These are phyloP conservation scores for Tuber indicum DNA, from an alignment of 495 filamentous ascomycete species.

Conservation along the genomic window DNA sequence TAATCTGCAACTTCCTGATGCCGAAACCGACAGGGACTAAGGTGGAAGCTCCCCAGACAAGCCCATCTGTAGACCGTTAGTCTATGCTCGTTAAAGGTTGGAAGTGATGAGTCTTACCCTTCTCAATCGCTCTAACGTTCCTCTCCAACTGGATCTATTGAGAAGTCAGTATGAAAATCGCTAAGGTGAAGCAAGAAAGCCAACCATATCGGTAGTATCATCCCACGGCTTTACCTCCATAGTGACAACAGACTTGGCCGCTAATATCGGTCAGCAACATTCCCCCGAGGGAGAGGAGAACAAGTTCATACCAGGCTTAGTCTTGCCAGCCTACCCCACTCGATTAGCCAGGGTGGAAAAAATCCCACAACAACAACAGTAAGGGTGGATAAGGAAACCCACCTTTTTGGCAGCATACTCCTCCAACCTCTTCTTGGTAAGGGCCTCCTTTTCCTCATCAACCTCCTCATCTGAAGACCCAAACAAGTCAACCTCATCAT, in stretches of 20 bases:
- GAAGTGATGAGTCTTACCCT: constrained; percentile 45
- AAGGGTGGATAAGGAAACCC: background rate
- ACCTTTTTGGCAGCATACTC: constrained; percentile 98
- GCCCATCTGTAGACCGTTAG: constrained; percentile 53
- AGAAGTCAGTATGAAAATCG: constrained; percentile 37
- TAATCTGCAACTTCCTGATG: constrained; percentile 99
- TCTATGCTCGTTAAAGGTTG: background rate
- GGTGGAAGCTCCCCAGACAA: constrained; percentile 92
- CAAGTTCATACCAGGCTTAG: constrained; percentile 28
- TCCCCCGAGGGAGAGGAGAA: background rate
- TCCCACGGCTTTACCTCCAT: constrained; percentile 98
- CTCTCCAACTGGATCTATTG: constrained; percentile 70
- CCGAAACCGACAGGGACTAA: constrained; percentile 86
- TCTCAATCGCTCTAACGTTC: constrained; percentile 76
- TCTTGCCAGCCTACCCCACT: constrained; percentile 25
- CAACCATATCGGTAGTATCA: constrained; percentile 46
- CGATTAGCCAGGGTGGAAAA: background rate
- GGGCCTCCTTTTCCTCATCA: constrained; percentile 71
- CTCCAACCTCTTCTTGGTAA: constrained; percentile 80
- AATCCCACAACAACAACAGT: background rate
- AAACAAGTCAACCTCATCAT: constrained; percentile 85
- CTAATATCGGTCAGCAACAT: constrained; percentile 40
- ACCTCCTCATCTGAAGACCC: constrained; percentile 86
- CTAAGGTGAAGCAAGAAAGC: background rate
- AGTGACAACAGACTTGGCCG: constrained; percentile 91